Evolutionary conservation across 2,329 filamentous ascomycete genomes (phyloP).

Genomic region (Phyllosticta citrichinensis): DNA sequence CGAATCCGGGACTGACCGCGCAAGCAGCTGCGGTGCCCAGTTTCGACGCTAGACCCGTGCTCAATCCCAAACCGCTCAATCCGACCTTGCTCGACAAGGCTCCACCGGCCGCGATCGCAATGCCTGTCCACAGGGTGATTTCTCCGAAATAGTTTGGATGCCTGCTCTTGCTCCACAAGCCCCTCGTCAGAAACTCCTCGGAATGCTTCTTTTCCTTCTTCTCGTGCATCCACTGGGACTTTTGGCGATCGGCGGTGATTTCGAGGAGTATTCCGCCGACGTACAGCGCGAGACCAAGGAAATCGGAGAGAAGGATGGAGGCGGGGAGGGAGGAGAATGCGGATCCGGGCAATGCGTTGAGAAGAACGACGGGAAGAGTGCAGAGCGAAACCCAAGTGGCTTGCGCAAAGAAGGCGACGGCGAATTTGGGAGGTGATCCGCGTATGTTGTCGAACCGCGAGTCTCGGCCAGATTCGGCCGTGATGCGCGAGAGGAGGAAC

Average conservation of each 20-base stretch:
- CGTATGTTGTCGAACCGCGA: constrained; percentile 48
- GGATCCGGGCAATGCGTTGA: constrained; percentile 51
- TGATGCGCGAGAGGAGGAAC: constrained; percentile 54
- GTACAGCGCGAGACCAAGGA: constrained; percentile 49
- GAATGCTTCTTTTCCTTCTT: constrained; percentile 56
- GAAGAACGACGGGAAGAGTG: constrained; percentile 52
- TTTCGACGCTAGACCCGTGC: constrained; percentile 33
- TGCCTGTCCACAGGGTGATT: constrained; percentile 57
- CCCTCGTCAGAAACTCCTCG: constrained; percentile 55
- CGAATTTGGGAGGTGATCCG: constrained; percentile 42
- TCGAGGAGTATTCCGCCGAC: constrained; percentile 51
- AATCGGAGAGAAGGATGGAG: constrained; percentile 40
- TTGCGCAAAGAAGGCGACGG: constrained; percentile 49
- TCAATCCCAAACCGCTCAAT: constrained; percentile 48
- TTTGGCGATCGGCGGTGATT: constrained; percentile 53
- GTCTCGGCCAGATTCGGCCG: constrained; percentile 47
- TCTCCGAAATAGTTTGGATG: constrained; percentile 70
- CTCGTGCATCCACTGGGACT: constrained; percentile 49
- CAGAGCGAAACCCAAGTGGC: constrained; percentile 60
- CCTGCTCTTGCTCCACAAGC: constrained; percentile 50
- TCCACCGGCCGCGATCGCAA: constrained; percentile 50
- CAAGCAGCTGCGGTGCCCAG: constrained; percentile 41
- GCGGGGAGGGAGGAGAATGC: constrained; percentile 41
- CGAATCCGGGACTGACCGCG: constrained; percentile 53
- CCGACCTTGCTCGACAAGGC: constrained; percentile 45